Percentiles rank a stretch among this genome's conserved stretches.
These are phyloP conservation scores for Zhuliangozyma parablackwelliae DNA, from an alignment of 1,139 yeast genomes.

Conservation along the genomic window DNA sequence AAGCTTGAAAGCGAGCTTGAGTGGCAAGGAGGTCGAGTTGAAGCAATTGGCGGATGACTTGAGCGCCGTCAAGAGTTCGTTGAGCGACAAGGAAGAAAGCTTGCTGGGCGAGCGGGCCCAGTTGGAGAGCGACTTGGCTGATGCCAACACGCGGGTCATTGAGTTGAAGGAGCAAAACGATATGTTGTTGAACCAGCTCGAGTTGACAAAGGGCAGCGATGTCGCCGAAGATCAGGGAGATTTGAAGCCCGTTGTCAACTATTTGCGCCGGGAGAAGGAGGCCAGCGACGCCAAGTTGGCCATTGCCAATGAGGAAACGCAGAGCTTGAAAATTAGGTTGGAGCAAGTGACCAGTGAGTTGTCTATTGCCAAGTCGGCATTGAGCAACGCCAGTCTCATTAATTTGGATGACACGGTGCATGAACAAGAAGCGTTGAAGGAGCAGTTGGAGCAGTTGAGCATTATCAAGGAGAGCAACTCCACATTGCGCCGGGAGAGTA, in stretches of 20 bases:
- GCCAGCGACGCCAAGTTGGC: conserved; percentile 58
- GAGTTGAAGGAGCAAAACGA: conserved; percentile 66
- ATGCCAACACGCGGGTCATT: conserved; percentile 41
- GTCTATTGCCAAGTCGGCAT: conserved; percentile 40
- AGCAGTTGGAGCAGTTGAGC: conserved; percentile 64
- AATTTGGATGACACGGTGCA: conserved; percentile 36
- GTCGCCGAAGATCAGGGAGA: conserved; percentile 16
- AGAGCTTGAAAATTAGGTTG: conserved; percentile 41
- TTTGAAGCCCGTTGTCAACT: conserved; percentile 53
- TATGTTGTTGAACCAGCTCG: conserved; percentile 67
- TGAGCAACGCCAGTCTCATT: conserved; percentile 30
- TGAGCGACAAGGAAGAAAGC: conserved; percentile 21
- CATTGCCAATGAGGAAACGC: conserved; percentile 45
- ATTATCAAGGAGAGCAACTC: conserved; percentile 71
- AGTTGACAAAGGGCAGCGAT: conserved; percentile 25
- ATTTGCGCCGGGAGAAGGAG: conserved; percentile 75
- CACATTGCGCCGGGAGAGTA: conserved; percentile 56
- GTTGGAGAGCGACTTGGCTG: conserved; percentile 52
- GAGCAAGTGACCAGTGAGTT: conserved; percentile 39
- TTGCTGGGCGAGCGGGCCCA: conserved; percentile 21
- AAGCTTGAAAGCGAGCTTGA: conserved; percentile 39
- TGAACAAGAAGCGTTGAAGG: conserved; percentile 52
- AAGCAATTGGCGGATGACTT: conserved; percentile 26
- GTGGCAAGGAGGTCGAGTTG: conserved; percentile 31
- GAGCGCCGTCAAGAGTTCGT: conserved; percentile 14